phyloP scores from a whole-genome alignment of 2,329 filamentous ascomycete species.

The Neocucurbitaria cava region DNA sequence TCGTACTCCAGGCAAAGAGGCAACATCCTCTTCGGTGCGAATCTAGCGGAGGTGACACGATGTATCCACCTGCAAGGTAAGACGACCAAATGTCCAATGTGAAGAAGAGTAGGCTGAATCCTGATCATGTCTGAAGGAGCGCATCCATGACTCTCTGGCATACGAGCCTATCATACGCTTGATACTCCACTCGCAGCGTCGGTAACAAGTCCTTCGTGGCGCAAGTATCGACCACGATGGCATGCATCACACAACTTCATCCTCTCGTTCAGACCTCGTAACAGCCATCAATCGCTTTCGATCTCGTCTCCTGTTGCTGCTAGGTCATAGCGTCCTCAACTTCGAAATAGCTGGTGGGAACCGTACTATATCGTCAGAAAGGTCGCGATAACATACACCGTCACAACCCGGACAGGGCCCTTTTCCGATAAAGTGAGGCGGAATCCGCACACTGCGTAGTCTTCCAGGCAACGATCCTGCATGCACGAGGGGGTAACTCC shows the following conservation, averaged over 20 bases:
- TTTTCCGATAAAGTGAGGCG: not conserved
- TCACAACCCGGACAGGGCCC: not conserved
- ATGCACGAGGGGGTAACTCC: not conserved
- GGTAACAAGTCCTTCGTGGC: not conserved
- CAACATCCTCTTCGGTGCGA: not conserved
- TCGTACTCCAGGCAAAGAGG: not conserved
- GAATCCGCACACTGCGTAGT: not conserved
- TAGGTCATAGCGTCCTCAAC: not conserved
- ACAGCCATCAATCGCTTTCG: not conserved
- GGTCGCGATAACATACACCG: not conserved
- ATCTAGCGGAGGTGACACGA: not conserved
- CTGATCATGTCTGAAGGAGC: not conserved
- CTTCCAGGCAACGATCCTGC: not conserved
- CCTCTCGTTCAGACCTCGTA: not conserved
- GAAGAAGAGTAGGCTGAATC: not conserved
- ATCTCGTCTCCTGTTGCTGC: not conserved
- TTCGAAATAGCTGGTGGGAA: not conserved
- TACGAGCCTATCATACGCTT: not conserved
- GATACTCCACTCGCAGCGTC: not conserved
- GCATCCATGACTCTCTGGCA: not conserved
- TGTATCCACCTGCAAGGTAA: not conserved
- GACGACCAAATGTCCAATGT: not conserved
- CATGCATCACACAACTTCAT: not conserved
- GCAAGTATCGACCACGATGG: not conserved
- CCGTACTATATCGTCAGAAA: not conserved